Evolutionary conservation across 768 basidiomycete species (phyloP), one percentile per base, ranked within the genome.

Genomic region (Psilocybe cyanescens): DNA sequence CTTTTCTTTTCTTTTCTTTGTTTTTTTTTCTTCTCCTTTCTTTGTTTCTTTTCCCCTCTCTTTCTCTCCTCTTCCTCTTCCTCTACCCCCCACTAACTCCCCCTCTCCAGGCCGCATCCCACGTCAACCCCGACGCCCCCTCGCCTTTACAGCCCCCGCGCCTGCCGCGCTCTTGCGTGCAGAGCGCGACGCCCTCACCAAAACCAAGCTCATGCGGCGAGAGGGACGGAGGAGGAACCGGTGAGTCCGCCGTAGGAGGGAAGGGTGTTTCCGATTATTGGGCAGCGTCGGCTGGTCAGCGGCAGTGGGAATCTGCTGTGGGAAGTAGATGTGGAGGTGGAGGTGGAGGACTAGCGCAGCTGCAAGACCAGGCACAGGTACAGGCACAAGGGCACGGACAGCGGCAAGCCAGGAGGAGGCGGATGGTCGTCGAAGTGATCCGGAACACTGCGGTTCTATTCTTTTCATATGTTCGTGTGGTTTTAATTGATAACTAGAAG

Each of bases 141-240:
- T 86, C 0, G 95, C 91, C 0, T 80, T 97, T 8, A n/a, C 51
- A 4, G 81, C 83, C 0, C 81, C 84, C 41, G 82, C 88, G 0
- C 89, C 90, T 0, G 84, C 84, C 47, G 72, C 86, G 0, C 81
- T 98, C 17, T 90, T 91, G 0, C 80, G 94, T 17, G 79, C 85
- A 58, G 91, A 97, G 64, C 94, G 97, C 76, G 88, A 95, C 62
- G 76, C 75, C 0, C 83, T 92, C 63, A 91, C 94, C 7, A 88
- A 95, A 67, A 77, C 75, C 56, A 94, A 88, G 59, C 86, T 99
- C 48, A 89, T 96, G 7, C 82, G 96, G 1, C 86, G 64, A 78
- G 87, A 67, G 78, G 87, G 28, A 64, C 72, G 5, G 73, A 73
- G 53, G 65, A 59, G 6, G 56, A 72, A 41, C 68, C 72, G 4